Evolutionary conservation across 2,329 filamentous ascomycete species (phyloP).

Genomic region (Sphaerulina vaccinii): DNA sequence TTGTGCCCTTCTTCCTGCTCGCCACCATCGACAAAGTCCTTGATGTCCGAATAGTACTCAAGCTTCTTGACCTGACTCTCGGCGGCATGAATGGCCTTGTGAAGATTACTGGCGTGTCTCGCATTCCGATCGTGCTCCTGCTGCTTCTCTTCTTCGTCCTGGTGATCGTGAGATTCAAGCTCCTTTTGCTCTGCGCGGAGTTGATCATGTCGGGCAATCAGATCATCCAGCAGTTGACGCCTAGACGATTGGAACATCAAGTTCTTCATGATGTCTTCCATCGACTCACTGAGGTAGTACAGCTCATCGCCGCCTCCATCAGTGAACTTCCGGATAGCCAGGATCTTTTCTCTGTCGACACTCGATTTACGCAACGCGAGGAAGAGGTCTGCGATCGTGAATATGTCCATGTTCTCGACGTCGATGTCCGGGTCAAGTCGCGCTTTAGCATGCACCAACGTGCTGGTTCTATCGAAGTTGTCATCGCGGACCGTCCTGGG

Average conservation of each 20-base stretch:
- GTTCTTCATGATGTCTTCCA: slow-evolving; percentile 80
- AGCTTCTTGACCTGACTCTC: slow-evolving; percentile 77
- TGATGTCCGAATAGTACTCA: slow-evolving; percentile 80
- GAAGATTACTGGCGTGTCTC: slow-evolving; percentile 65
- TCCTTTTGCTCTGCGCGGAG: slow-evolving; percentile 51
- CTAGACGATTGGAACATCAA: slow-evolving; percentile 90
- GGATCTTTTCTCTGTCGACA: slow-evolving; percentile 89
- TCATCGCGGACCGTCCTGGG: slow-evolving; percentile 29
- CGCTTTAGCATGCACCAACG: slow-evolving; percentile 15
- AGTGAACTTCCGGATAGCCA: slow-evolving; percentile 80
- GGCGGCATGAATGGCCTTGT: slow-evolving; percentile 70
- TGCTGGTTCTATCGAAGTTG: slow-evolving; percentile 25
- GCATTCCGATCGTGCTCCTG: slow-evolving; percentile 39
- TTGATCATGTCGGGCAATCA: slow-evolving; percentile 62
- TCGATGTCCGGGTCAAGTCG: slow-evolving; percentile 47
- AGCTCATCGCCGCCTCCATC: slow-evolving; percentile 73
- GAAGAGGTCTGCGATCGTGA: slow-evolving; percentile 68
- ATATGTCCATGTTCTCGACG: slow-evolving; percentile 54
- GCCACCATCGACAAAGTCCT: slow-evolving; percentile 38
- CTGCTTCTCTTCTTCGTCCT: slow-evolving; percentile 45
- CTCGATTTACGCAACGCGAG: slow-evolving; percentile 64
- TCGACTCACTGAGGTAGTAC: slow-evolving; percentile 68
- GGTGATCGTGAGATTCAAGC: slow-evolving; percentile 41
- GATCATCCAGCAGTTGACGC: slow-evolving; percentile 67
- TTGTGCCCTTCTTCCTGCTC: slow-evolving; percentile 17